Percentiles rank a stretch among this genome's conserved stretches.
phyloP scores from a whole-genome alignment of 2,329 filamentous ascomycete genomes.

The Neoscytalidium dimidiatum region DNA sequence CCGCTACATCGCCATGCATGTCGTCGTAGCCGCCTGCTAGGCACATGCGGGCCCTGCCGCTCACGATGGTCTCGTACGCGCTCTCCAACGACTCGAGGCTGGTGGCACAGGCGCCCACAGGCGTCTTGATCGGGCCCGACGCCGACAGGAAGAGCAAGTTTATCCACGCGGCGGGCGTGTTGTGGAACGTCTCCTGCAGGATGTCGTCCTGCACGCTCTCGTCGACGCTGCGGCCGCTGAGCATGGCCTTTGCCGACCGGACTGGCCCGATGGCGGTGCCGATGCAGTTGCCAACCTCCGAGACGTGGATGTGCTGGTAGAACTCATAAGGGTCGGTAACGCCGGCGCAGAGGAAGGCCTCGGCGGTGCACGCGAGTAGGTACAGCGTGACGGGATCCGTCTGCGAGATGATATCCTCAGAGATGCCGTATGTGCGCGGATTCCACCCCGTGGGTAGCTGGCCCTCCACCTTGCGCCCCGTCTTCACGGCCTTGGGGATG shows the following conservation, averaged over 20 bases:
- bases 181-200: conserved; percentile 40
- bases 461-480: conserved; percentile 33
- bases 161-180: conserved; percentile 40
- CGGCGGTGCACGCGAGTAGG: conserved; percentile 32
- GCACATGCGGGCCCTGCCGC: conserved; percentile 33
- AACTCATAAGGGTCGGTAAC: conserved; percentile 38
- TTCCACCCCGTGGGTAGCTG: conserved; percentile 41
- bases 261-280: conserved; percentile 36
- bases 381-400: conserved; percentile 40
- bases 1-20: conserved; percentile 32
- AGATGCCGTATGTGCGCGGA: conserved; percentile 38
- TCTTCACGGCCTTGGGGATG: conserved; percentile 34
- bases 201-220: conserved; percentile 36
- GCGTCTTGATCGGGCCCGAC: conserved; percentile 38
- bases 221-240: conserved; percentile 33
- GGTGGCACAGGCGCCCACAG: conserved; percentile 43
- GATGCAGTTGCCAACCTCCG: conserved; percentile 39
- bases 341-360: conserved; percentile 38
- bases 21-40: conserved; percentile 41
- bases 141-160: conserved; percentile 44
- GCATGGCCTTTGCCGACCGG: conserved; percentile 30
- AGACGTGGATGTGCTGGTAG: conserved; percentile 37
- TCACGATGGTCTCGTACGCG: conserved; percentile 35
- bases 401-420: conserved; percentile 38
- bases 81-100: conserved; percentile 39